Evolutionary conservation across 495 filamentous ascomycete genomes (phyloP), one percentile per base, ranked within the genome.

Genomic region (Tuber umbilicatum): DNA sequence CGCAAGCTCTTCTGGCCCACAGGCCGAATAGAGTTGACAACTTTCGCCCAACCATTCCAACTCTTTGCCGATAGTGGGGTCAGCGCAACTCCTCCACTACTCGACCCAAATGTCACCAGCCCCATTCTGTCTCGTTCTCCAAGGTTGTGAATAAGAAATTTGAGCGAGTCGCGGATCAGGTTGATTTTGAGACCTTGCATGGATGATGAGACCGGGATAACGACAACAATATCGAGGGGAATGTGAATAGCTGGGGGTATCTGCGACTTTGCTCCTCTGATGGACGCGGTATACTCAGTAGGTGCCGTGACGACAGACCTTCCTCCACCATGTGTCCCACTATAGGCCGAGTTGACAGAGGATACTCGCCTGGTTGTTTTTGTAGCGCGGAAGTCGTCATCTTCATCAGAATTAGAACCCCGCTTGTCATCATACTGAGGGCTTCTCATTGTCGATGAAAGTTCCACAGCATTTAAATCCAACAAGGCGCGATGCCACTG

Each of bases 101-200:
- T 96, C 0, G 95, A 97, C 23, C 95, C 95, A 84, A 99, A 99
- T 1, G 96, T 98, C 40, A 99, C 96, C 71, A 99, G 83, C 12
- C 95, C 95, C 94, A 99, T 97, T 39, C 95, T 90, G 79, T 99
- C 95, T 41, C 93, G 88, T 71, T 97, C 92, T 12, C 95, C 95
- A n/a, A 99, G 90, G 71, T 90, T 92, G 73, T 91, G 87, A 12
- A 98, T 94, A 76, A 99, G 90, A 83, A 97, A 99, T 69, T 92
- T 93, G 43, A 99, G 88, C 7, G 94, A 89, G 83, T 98, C 95
- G n/a, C 94, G 91, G 12, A 99, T 88, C 0, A 99, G 87, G 70
- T 92, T 97, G 78, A 99, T 97, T 84, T 99, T 99, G 70, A 99
- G 87, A 9, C 96, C 95, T 84, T 97, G 95, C 95, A 98, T 99